Conservation (phyloP, 345 rosid species). For the Salix exigua region DNA sequence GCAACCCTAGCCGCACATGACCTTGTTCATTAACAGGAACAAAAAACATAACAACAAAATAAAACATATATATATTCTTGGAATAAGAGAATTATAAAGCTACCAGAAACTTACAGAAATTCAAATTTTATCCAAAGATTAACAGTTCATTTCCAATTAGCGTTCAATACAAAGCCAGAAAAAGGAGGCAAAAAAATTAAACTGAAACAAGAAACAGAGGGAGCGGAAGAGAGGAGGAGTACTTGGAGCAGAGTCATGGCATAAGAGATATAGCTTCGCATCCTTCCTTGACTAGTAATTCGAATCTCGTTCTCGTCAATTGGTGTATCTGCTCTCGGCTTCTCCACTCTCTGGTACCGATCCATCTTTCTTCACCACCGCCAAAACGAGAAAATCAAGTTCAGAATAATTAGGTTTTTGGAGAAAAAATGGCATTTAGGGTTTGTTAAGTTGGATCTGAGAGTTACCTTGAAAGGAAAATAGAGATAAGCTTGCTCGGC, state of each 20-base stretch:
- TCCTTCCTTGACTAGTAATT: conserved; percentile 79
- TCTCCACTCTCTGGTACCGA: conserved; percentile 73
- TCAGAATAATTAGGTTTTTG: background rate
- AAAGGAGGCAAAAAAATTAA: background rate
- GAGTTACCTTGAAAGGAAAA: conserved; percentile 2
- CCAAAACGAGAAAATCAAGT: background rate
- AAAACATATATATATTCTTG: background rate
- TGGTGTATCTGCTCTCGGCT: conserved; percentile 64
- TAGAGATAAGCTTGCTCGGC: conserved; percentile 22
- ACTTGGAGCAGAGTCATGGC: conserved; percentile 85
- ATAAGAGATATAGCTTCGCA: conserved; percentile 79
- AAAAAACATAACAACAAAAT: background rate
- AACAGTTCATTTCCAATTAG: background rate
- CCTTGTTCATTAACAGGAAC: background rate
- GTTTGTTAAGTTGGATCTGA: conserved; percentile 27
- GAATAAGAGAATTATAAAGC: background rate
- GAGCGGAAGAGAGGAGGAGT: background rate
- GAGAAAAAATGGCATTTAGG: background rate
- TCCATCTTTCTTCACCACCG: conserved; percentile 48
- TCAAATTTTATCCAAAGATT: background rate
- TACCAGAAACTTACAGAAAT: background rate
- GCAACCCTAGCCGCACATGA: background rate
- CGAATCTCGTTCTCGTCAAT: conserved; percentile 91
- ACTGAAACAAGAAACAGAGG: background rate
- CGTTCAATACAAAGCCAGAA: background rate